phyloP scores from a whole-genome alignment of 2,329 filamentous ascomycete genomes.

The Leptodontidium sp. region DNA sequence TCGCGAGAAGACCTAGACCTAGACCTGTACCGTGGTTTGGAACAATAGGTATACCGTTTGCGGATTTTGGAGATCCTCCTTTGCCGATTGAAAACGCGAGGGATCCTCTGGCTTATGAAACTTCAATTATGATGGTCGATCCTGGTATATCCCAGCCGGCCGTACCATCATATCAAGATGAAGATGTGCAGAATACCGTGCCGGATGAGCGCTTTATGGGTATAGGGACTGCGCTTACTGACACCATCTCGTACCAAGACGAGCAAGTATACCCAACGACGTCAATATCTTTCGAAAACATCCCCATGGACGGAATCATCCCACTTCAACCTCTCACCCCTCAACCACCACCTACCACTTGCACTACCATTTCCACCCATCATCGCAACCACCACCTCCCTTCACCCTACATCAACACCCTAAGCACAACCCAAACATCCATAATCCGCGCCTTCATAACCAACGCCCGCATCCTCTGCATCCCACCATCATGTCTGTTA shows the following conservation, averaged over 20 bases:
- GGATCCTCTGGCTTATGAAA: background rate
- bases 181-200: background rate
- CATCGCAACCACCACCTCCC: background rate
- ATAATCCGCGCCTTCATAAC: constrained; percentile 40
- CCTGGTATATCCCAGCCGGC: background rate
- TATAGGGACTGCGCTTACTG: too few relatives aligned
- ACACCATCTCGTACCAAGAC: background rate
- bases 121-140: background rate
- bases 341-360: background rate
- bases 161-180: background rate
- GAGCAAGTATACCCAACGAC: background rate
- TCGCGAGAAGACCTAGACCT: background rate
- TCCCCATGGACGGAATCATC: background rate
- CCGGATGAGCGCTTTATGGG: background rate
- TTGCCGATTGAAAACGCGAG: too few relatives aligned
- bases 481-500: constrained; percentile 36
- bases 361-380: background rate
- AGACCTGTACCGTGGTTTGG: background rate
- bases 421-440: constrained; percentile 37
- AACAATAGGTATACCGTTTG: background rate
- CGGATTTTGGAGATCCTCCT: background rate
- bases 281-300: background rate
- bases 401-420: constrained; percentile 30
- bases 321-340: background rate
- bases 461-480: constrained; percentile 43